Evolutionary conservation across 495 filamentous ascomycete species (phyloP), one percentile per base, ranked within the genome.

Genomic region (Glarea lozoyensis): DNA sequence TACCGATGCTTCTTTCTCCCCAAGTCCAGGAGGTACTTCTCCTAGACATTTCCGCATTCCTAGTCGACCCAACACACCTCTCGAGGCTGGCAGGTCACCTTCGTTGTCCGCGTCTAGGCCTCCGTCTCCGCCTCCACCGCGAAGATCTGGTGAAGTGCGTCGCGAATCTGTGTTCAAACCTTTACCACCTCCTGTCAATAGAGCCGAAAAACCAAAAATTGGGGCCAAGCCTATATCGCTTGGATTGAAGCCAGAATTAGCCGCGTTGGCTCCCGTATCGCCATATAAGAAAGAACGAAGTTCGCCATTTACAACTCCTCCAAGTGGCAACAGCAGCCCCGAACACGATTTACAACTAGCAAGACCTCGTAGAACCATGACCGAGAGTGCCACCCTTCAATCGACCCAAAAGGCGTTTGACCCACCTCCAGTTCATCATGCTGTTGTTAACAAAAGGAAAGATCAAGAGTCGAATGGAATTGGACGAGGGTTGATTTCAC

Each of bases 281-380:
- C 37, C 11, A 16, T 25, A 9, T 36, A 18, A 11, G 3, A 72
- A 71, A 10, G 72, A 75, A n/a, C 64, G 65, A 24, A 65, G 83
- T 0, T 96, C 92, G 4, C 90, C 92, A 0, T 96, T 98, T 55
- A 89, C 69, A 59, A 95, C 88, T 22, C 90, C 89, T 10, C 88
- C 90, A 11, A 81, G 78, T 42, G 93, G 82, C 50, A 76, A 78
- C 11, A 81, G 77, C 40, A 84, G 75, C 37, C 60, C 68, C 4
- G 68, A 69, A 42, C 62, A 66, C 21, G 67, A 68, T 4, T 70
- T 61, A 35, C 60, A 55, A n/a, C 62, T 64, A 12, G 15, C 40
- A 9, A 27, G 53, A 23, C 52, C 49, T 18, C 42, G 39, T 33
- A 49, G 37, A 45, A 34, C 15, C 20, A 17, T 36, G 24, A 57